phyloP scores from a whole-genome alignment of 192 early-diverging fungal genomes.

The Geosiphon pyriformis region DNA sequence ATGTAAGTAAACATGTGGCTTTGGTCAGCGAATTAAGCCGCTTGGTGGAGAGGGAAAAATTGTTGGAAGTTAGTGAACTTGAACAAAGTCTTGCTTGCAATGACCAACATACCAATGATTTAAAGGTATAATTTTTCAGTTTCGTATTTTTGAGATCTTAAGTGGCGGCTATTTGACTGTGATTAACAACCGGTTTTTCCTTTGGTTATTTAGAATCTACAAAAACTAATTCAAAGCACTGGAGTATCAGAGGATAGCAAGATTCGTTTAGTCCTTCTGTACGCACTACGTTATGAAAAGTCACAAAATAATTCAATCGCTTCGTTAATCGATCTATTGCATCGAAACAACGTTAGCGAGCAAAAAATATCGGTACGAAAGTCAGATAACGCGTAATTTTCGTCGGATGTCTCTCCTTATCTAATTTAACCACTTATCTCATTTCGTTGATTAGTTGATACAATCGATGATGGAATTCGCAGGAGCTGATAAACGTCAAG shows the following conservation, averaged over 20 bases:
- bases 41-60: constrained; percentile 60
- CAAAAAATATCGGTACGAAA: constrained; percentile 61
- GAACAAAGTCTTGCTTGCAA: constrained; percentile 91
- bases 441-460: constrained; percentile 44
- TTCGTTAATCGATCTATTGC: constrained; percentile 71
- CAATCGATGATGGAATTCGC: constrained; percentile 72
- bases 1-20: constrained; percentile 97
- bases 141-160: too few species aligned
- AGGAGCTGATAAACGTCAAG: constrained; percentile 72
- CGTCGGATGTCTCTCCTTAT: background rate
- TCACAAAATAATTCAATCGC: constrained; percentile 62
- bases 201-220: constrained; percentile 61
- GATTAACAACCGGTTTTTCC: too few species aligned
- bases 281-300: constrained; percentile 91
- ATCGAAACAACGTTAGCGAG: constrained; percentile 64
- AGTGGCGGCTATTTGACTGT: too few species aligned
- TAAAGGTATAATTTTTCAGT: constrained; percentile 52
- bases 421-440: background rate
- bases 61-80: constrained; percentile 86
- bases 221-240: constrained; percentile 61
- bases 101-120: constrained; percentile 79
- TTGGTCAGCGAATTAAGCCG: constrained; percentile 94
- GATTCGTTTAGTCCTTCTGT: constrained; percentile 74
- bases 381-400: background rate
- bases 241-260: constrained; percentile 69